Conservation (phyloP, 2,329 filamentous ascomycete species). For the Ophiostoma tasmaniense region DNA sequence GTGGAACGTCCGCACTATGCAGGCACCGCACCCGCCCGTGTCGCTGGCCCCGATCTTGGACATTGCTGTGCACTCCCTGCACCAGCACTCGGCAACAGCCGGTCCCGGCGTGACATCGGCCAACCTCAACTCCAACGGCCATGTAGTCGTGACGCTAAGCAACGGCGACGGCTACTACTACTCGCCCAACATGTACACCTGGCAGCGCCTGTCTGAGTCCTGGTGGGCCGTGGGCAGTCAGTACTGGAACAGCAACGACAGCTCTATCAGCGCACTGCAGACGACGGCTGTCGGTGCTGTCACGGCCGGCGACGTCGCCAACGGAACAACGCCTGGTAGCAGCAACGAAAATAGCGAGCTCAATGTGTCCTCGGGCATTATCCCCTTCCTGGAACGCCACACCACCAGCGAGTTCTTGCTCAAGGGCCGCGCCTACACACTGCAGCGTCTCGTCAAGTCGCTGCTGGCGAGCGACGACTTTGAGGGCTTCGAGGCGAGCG, state of each 20-base stretch:
- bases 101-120: conserved; percentile 84
- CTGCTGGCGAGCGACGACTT: conserved; percentile 83
- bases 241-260: conserved; percentile 98
- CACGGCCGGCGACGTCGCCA: conserved; percentile 34
- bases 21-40: conserved; percentile 79
- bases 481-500: conserved; percentile 80
- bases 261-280: conserved; percentile 72
- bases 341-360: conserved; percentile 54
- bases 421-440: conserved; percentile 81
- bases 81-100: conserved; percentile 63
- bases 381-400: conserved; percentile 86
- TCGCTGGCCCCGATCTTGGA: conserved; percentile 85
- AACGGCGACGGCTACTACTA: conserved; percentile 95
- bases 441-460: conserved; percentile 85
- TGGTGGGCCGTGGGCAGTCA: conserved; percentile 99
- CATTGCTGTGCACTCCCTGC: conserved; percentile 69
- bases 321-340: background rate
- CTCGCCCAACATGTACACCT: conserved; percentile 73
- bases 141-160: conserved; percentile 80
- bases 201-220: conserved; percentile 91
- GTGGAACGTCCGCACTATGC: conserved; percentile 81
- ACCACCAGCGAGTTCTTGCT: conserved; percentile 89
- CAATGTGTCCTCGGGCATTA: conserved; percentile 78
- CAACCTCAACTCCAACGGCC: conserved; percentile 78
- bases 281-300: conserved; percentile 58